Percentiles rank a stretch among this genome's conserved stretches.
These are phyloP conservation scores for Sextonia rubra DNA, from an alignment of 164 flowering plant species.

Conservation along the genomic window DNA sequence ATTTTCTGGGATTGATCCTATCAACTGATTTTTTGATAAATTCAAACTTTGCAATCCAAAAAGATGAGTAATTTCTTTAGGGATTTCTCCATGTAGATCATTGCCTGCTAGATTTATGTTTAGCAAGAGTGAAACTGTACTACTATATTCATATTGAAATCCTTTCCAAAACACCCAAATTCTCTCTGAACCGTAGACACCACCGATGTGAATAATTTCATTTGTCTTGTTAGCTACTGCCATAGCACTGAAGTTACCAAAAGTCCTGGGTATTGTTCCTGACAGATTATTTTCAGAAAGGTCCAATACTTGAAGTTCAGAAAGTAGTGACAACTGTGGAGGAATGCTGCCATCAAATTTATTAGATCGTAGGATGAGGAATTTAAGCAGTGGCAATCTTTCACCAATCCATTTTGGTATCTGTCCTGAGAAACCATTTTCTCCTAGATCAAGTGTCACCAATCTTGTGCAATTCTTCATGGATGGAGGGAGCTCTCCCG, in stretches of 20 bases:
- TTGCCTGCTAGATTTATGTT: constrained; percentile 6
- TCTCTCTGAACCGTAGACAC: neutral
- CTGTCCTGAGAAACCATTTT: neutral
- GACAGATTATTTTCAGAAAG: constrained; percentile 2
- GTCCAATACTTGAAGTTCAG: constrained; percentile 3
- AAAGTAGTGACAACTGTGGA: neutral
- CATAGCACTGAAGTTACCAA: neutral
- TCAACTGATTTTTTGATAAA: neutral
- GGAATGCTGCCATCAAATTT: neutral
- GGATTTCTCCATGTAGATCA: constrained; percentile 2
- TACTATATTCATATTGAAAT: no score
- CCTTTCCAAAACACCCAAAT: neutral
- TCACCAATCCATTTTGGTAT: constrained; percentile 8
- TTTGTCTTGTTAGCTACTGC: neutral
- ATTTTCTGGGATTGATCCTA: neutral
- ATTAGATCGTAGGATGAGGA: constrained; percentile 1
- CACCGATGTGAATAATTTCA: neutral
- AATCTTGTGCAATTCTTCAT: neutral
- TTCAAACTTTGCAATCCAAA: neutral
- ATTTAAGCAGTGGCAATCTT: neutral
- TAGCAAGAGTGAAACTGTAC: neutral
- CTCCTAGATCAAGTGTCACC: neutral
- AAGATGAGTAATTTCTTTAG: neutral
- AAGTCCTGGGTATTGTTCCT: neutral
- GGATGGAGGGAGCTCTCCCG: neutral